Base-by-base conservation (phyloP, 257 asterid species). In the Jacaranda copaia region DNA sequence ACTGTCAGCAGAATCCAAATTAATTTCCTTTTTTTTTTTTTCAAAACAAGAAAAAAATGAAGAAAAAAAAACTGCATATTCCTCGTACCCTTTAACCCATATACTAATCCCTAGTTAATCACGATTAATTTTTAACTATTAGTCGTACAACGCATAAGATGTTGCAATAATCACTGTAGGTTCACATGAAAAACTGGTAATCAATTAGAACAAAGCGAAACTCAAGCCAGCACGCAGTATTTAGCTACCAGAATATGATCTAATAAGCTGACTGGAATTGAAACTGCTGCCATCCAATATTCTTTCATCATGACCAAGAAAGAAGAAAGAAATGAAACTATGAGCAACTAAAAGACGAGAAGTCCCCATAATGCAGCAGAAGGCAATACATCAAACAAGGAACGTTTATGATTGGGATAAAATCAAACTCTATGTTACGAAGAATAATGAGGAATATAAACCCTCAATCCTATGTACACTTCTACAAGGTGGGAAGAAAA, bases 51-150 rank as follows among this genome's bases (percentile, higher is more conserved):
- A 59, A 25, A 19, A 6, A 59, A 12, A 7, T 25, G 32, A 2
- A 25, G n/a, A 59, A 25, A 19, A 14, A 59, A 12, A 7, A 73
- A 48, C 40, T 75, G 15, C 40, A 70, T 73, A 66, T 74, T 82
- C 86, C 86, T 82, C 78, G 83, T 78, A 78, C 86, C 55, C 65
- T 62, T 82, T 46, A 45, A 69, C 16, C 73, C 12, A 46, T 8
- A 9, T 9, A 48, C 49, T 75, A 79, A 79, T 75, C 76, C 79
- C 75, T 43, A n/a, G 68, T 74, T 74, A 69, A 73, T 56, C 46
- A 59, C 60, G 13, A 71, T 4, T 72, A 43, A 25, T 32, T 72
- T 59, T 39, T 46, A 57, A 56, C 40, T 49, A 20, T 39, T 20
- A 46, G 5, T 40, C 4, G 62, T 58, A 25, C 35, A 78, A 48